Evolutionary conservation across 2,329 filamentous ascomycete species (phyloP), one percentile per base, ranked within the genome.

Genomic region (Cladosporium sp.): DNA sequence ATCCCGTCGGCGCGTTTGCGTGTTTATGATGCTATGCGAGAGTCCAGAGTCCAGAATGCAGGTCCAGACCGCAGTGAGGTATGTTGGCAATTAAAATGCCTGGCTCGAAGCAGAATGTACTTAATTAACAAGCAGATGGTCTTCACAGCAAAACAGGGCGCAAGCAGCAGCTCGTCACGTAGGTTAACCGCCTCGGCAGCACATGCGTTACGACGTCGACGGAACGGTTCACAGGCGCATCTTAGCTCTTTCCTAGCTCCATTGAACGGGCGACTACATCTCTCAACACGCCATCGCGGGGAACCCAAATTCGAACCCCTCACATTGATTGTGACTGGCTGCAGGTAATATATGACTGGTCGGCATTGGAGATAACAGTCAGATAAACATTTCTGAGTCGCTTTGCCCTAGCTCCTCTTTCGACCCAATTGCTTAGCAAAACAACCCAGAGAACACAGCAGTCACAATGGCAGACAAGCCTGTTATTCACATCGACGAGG

Each of bases 401-500:
- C 21, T 7, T 28, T 31, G 23, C 28, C 49, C 49, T 29, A 18
- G 14, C 29, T 56, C 6, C 31, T 16, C 33, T 57, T 26, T 23
- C 31, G 1, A 57, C 12, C 21, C 58, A 62, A 23, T 62, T 44
- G 26, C 40, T 31, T 35, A 29, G 26, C 23, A 23, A 33, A 29
- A 59, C 4, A 12, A 5, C 40, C 21, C 18, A n/a, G 26, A 2
- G n/a, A 49, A 61, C 16, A 46, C 58, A 52, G 37, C 40, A 46
- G 29, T n/a, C 60, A 69, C 28, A 65, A 76, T 76, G 74, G 72
- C 73, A 60, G 74, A 75, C 69, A 75, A 73, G 66, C 70, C 74
- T 52, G 82, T 80, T 55, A 84, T 91, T 78, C 92, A 93, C 81
- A 85, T 96, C 75, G 92, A 96, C 82, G 90, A 92, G 76, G 90